Conservation (phyloP, 2,329 filamentous ascomycete genomes). For the Aureobasidium zeae region DNA sequence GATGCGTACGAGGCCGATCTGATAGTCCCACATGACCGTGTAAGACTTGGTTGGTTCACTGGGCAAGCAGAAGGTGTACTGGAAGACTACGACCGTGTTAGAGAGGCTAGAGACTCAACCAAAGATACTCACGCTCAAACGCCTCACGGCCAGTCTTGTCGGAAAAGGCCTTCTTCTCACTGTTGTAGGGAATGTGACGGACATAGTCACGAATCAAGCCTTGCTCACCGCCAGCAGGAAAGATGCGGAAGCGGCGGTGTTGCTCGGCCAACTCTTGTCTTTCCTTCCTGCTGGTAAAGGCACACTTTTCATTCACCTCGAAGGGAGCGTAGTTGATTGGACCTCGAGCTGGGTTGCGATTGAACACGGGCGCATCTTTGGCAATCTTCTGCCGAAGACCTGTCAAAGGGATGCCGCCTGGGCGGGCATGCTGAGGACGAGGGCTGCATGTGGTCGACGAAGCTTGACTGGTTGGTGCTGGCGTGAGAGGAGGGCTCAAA, state of each 20-base stretch:
- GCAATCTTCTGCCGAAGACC: constrained; percentile 45
- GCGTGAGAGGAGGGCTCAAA: constrained; percentile 22
- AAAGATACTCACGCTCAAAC: constrained; percentile 63
- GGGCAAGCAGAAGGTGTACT: constrained; percentile 70
- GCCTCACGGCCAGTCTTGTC: constrained; percentile 78
- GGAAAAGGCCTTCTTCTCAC: constrained; percentile 82
- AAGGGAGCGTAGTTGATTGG: constrained; percentile 64
- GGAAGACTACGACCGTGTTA: constrained; percentile 54
- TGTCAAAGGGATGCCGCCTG: constrained; percentile 9
- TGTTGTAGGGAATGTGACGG: constrained; percentile 81
- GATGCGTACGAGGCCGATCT: constrained; percentile 84
- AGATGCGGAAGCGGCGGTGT: constrained; percentile 56
- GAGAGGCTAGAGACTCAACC: not conserved
- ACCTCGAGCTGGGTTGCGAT: constrained; percentile 54
- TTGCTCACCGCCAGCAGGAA: constrained; percentile 47
- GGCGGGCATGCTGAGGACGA: constrained; percentile 20
- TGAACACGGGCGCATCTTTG: constrained; percentile 56
- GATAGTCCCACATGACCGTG: constrained; percentile 94
- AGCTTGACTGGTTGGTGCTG: constrained; percentile 21
- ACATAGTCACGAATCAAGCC: constrained; percentile 39
- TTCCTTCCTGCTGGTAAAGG: constrained; percentile 20
- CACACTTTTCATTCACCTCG: constrained; percentile 46
- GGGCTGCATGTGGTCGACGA: constrained; percentile 21
- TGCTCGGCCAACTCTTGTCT: constrained; percentile 44
- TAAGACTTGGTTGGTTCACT: constrained; percentile 54